These are phyloP conservation scores for Gossypium davidsonii DNA, from an alignment of 441 rosid species.

Conservation along the genomic window DNA sequence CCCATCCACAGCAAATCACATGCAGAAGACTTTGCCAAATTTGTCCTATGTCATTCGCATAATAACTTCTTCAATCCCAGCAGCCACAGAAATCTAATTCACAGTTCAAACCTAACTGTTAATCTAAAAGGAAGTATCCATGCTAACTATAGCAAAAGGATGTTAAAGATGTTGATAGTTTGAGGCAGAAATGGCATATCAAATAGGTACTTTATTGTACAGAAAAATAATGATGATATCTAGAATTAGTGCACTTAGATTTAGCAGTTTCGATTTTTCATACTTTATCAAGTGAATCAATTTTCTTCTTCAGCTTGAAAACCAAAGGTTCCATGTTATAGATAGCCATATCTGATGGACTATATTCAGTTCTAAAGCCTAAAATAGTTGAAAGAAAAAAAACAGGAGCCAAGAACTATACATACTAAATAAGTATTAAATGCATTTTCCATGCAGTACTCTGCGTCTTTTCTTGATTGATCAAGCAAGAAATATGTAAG, in stretches of 20 bases:
- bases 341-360: background rate
- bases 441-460: constrained; percentile 98
- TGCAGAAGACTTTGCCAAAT: background rate
- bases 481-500: constrained; percentile 89
- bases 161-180: background rate
- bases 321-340: constrained; percentile 1
- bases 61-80: constrained; percentile 1
- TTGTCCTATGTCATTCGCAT: background rate
- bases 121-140: background rate
- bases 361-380: background rate
- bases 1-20: constrained; percentile 4
- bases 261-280: background rate
- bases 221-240: background rate
- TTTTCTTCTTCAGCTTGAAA: constrained; percentile 5
- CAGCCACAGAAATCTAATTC: background rate
- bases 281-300: background rate
- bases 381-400: constrained; percentile 6
- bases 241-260: background rate
- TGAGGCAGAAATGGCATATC: background rate
- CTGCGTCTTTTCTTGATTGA: constrained; percentile 93
- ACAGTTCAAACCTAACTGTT: background rate
- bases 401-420: constrained; percentile 20
- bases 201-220: background rate
- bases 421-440: constrained; percentile 82
- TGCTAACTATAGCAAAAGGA: background rate